Conservation (phyloP, 2,329 filamentous ascomycete genomes). For the Phyllachora maydis region DNA sequence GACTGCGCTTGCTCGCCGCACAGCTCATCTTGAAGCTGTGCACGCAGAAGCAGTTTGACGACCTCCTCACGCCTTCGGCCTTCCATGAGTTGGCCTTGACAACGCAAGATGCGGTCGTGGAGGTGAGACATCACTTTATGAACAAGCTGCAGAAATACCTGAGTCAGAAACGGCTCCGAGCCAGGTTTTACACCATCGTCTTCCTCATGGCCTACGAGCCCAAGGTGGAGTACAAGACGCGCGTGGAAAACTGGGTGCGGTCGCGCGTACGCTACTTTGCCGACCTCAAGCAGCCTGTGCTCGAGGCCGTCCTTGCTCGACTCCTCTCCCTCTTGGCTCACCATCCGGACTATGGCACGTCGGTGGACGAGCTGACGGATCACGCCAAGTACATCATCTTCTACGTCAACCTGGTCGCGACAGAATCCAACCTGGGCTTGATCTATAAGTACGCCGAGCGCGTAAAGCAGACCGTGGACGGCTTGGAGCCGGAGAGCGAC, state of each 20-base stretch:
- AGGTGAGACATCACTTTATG: constrained; percentile 63
- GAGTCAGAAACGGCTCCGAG: constrained; percentile 44
- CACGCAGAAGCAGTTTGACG: constrained; percentile 54
- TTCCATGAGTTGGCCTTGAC: constrained; percentile 72
- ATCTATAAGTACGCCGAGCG: constrained; percentile 86
- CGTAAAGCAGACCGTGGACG: constrained; percentile 77
- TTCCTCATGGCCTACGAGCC: constrained; percentile 91
- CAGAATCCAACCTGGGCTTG: constrained; percentile 67
- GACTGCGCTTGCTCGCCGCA: constrained; percentile 65
- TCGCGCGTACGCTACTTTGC: constrained; percentile 52
- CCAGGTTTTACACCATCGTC: constrained; percentile 72
- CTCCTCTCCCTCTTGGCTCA: constrained; percentile 79
- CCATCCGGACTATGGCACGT: constrained; percentile 67
- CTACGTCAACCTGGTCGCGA: constrained; percentile 67
- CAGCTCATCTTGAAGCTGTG: constrained; percentile 72
- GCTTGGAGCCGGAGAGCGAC: constrained; percentile 47
- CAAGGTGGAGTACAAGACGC: constrained; percentile 45
- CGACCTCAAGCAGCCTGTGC: constrained; percentile 35
- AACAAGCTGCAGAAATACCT: constrained; percentile 83
- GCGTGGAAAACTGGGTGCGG: constrained; percentile 73
- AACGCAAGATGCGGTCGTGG: constrained; percentile 53
- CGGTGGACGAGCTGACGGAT: constrained; percentile 50
- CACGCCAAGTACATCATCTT: constrained; percentile 80
- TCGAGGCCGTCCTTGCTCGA: constrained; percentile 67
- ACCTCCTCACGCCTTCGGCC: constrained; percentile 45